Base-by-base conservation (phyloP, 108 stramenopile genomes). In the Cyclotella atomus region DNA sequence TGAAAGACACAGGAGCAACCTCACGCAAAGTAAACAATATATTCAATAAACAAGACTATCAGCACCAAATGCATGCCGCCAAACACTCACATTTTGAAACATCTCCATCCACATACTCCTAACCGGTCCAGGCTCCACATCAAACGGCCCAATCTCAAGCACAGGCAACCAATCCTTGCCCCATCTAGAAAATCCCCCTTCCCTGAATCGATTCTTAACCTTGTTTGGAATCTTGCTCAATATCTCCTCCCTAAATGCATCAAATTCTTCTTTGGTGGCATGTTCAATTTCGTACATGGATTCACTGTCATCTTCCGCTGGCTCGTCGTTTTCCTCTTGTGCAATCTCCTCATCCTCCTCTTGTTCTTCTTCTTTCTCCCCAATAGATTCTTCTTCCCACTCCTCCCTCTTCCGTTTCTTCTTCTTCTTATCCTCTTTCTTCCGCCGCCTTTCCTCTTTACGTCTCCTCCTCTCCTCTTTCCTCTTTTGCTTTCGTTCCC, bases 181-280 rank as follows among this genome's bases (percentile, higher is more conserved):
- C 89, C 89, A 94, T 44, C 72, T 89, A 6, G 85, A 73, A 55
- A 94, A 94, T 41, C 77, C 89, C 20, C 88, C 81, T 52, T 89
- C 64, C 16, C 88, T 77, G 75, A 90, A 93, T 12, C 85, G 71
- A 21, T 57, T 68, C 61, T 84, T 86, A 44, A 83, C 62, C 3
- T 53, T 62, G 16, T 80, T 55, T 7, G 92, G 90, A 19, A 93
- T 67, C 3, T 64, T 41, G 0, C 23, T 46, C 33, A 93, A 55
- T 29, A 87, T 65, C 15, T 78, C 79, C n/a, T 84, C 80, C 3
- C 63, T 65, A 57, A 68, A 49, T 12, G 32, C 35, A 45, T 80
- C 83, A 49, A 83, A 83, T 53, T 79, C 65, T 35, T 75, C 73
- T 60, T 74, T 80, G 14, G 83, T 73, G 25, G 64, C 65, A 36